Conservation (phyloP, 2,329 filamentous ascomycete genomes). For the Cladosporium sp. region DNA sequence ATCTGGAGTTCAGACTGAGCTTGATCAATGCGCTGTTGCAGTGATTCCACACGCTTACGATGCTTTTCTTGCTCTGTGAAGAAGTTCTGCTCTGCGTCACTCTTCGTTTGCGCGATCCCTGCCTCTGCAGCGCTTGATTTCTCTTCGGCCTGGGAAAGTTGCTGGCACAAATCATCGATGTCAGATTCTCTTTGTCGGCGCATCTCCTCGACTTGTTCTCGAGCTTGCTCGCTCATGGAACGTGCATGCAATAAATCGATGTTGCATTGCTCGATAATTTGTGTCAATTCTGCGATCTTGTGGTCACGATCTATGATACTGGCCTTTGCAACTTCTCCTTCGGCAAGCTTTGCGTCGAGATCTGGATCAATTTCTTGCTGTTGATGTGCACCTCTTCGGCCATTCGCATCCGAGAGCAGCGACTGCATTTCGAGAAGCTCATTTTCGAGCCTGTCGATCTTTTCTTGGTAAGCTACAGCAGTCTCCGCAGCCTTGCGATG, state of each 20-base stretch:
- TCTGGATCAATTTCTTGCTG: neutral
- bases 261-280: neutral
- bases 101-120: neutral
- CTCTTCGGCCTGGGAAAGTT: conserved; percentile 3
- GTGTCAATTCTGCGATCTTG: neutral
- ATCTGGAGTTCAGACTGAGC: neutral
- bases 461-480: neutral
- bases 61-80: conserved; percentile 1
- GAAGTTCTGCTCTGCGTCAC: neutral
- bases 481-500: neutral
- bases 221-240: neutral
- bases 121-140: neutral
- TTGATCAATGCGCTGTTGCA: neutral
- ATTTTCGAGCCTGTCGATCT: neutral
- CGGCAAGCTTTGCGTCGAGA: neutral
- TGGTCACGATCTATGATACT: neutral
- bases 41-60: neutral
- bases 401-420: neutral
- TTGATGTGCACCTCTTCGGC: neutral
- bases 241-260: neutral
- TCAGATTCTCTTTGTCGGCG: neutral
- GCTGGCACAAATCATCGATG: neutral
- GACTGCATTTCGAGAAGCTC: neutral
- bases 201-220: neutral
- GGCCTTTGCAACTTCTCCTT: neutral